Conservation (phyloP, 306 rosid species). For the Amphicarpaea edgeworthii region DNA sequence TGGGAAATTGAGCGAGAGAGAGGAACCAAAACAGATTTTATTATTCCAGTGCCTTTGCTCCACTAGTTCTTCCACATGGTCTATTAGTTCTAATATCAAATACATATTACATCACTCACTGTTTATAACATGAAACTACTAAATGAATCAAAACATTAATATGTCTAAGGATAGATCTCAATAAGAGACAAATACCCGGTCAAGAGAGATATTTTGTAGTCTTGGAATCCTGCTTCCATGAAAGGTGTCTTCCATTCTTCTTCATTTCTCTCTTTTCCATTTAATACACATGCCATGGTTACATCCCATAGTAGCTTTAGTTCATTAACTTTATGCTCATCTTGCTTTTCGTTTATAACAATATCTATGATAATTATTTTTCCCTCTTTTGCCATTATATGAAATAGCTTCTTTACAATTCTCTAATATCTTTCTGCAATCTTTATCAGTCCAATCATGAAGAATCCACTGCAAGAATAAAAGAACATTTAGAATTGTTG, state of each 20-base stretch:
- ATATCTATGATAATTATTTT: conserved; percentile 53
- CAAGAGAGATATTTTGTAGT: conserved; percentile 38
- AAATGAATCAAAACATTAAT: not conserved
- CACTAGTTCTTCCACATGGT: too few relatives aligned
- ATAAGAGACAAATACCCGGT: conserved; percentile 48
- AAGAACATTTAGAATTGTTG: too few relatives aligned
- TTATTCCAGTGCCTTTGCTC: too few relatives aligned
- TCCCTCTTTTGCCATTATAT: conserved; percentile 38
- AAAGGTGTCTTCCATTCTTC: conserved; percentile 52
- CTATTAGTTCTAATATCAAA: too few relatives aligned
- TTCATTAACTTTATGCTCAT: not conserved
- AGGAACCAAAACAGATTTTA: too few relatives aligned
- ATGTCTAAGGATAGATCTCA: conserved; percentile 52
- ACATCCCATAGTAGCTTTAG: conserved; percentile 12
- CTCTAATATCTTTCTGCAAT: conserved; percentile 43
- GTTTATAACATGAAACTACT: too few relatives aligned
- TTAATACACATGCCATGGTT: not conserved
- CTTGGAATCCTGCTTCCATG: conserved; percentile 47
- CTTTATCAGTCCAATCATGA: conserved; percentile 42
- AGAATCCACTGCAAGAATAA: not conserved
- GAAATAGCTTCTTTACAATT: conserved; percentile 51
- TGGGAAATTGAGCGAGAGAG: too few relatives aligned
- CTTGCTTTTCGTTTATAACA: conserved; percentile 43
- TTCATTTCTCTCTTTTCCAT: conserved; percentile 10
- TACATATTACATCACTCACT: too few relatives aligned